These are phyloP conservation scores for Fremontodendron californicum DNA, from an alignment of 345 rosid genomes.

Conservation along the genomic window DNA sequence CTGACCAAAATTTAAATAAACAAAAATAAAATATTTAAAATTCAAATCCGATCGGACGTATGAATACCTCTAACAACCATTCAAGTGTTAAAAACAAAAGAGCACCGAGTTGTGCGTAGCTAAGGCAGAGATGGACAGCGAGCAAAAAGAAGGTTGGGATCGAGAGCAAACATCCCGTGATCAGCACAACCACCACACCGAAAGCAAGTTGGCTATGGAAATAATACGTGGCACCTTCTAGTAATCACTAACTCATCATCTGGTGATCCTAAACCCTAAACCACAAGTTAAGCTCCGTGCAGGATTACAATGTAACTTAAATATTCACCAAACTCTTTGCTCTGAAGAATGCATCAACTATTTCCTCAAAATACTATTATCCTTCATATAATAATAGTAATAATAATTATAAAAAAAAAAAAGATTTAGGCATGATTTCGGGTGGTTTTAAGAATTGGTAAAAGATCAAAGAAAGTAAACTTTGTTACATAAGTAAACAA, in stretches of 20 bases:
- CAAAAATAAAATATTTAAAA: no score
- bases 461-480: no score
- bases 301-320: not conserved
- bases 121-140: not conserved
- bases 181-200: not conserved
- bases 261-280: not conserved
- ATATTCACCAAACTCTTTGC: no score
- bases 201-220: not conserved
- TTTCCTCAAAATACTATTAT: not conserved
- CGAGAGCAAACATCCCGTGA: conserved; percentile 5
- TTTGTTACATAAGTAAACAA: not conserved
- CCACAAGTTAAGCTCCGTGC: not conserved
- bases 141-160: no score
- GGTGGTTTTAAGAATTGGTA: not conserved
- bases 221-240: not conserved
- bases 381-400: no score
- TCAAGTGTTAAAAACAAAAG: not conserved
- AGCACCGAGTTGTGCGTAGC: not conserved
- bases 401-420: no score
- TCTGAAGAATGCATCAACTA: not conserved
- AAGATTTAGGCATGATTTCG: not conserved
- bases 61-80: no score
- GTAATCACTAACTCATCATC: not conserved
- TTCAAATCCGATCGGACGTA: no score
- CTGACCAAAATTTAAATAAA: no score